phyloP scores from a whole-genome alignment of 768 basidiomycete genomes.

The Boletus insuetus region DNA sequence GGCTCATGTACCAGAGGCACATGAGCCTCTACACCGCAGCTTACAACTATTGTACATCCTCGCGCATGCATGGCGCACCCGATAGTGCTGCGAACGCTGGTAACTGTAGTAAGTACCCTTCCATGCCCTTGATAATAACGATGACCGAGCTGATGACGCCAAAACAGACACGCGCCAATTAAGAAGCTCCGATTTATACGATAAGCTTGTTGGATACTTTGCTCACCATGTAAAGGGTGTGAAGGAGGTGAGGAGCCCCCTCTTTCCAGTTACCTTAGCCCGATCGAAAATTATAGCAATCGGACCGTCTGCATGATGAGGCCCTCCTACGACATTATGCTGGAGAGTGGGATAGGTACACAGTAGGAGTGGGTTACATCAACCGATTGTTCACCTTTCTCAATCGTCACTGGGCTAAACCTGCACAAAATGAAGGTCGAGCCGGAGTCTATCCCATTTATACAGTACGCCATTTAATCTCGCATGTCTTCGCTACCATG shows the following conservation, averaged over 20 bases:
- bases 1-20: no score
- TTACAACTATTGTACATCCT: constrained; percentile 97
- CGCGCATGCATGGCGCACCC: constrained; percentile 62
- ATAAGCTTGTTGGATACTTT: constrained; percentile 91
- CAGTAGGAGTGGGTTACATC: constrained; percentile 96
- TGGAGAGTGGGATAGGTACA: constrained; percentile 92
- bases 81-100: no score
- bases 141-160: constrained; percentile 15
- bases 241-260: constrained; percentile 50
- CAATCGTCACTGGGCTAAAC: no score
- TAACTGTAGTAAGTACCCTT: constrained; percentile 56
- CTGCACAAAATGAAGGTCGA: no score
- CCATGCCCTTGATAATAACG: constrained; percentile 18
- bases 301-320: constrained; percentile 81
- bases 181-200: no score
- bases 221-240: constrained; percentile 70
- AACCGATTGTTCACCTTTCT: no score
- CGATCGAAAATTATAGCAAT: constrained; percentile 48
- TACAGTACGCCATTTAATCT: constrained; percentile 57
- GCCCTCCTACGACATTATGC: constrained; percentile 89
- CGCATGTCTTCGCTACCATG: neutral
- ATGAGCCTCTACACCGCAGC: constrained; percentile 89
- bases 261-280: constrained; percentile 13
- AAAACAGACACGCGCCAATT: no score
- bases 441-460: constrained; percentile 95